A percentile compares a stretch with the other conserved stretches of the same genome.
These are phyloP conservation scores for Saccharomycopsis sp. DNA, from an alignment of 805 yeast genomes.

Conservation along the genomic window DNA sequence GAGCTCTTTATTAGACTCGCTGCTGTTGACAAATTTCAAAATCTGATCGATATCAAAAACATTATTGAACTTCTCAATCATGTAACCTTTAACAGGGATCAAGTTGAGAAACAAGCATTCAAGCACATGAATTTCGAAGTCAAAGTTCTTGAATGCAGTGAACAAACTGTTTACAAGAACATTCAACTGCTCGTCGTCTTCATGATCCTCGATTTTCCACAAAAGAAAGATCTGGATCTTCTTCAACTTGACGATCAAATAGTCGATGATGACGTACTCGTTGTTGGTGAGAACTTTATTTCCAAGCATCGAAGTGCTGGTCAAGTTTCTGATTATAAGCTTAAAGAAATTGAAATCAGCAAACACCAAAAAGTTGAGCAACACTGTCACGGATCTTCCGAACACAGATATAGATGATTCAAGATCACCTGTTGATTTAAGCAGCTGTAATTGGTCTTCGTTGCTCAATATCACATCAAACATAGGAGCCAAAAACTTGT, in stretches of 20 bases:
- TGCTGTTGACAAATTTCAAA: neutral
- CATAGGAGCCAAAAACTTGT: neutral
- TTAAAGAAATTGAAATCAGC: constrained; percentile 7
- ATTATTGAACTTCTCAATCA: constrained; percentile 14
- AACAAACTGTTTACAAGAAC: neutral
- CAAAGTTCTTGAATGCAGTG: neutral
- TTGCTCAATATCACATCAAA: neutral
- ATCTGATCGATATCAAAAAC: neutral
- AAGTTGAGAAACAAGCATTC: constrained; percentile 2
- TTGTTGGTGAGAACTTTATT: constrained; percentile 6
- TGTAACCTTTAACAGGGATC: constrained; percentile 16
- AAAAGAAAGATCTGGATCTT: constrained; percentile 3
- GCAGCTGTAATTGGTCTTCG: neutral
- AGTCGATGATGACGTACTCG: constrained; percentile 4
- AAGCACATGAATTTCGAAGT: neutral
- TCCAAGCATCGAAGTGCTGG: neutral
- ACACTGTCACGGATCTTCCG: neutral
- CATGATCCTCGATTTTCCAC: neutral
- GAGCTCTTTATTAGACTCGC: neutral
- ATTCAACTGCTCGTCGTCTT: neutral
- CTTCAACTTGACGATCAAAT: constrained; percentile 4
- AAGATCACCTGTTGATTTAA: neutral
- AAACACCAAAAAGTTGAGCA: neutral
- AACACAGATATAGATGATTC: neutral
- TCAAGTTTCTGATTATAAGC: constrained; percentile 4